Base-by-base conservation (phyloP, 257 asterid genomes). In the Thymus quinquecostatus region DNA sequence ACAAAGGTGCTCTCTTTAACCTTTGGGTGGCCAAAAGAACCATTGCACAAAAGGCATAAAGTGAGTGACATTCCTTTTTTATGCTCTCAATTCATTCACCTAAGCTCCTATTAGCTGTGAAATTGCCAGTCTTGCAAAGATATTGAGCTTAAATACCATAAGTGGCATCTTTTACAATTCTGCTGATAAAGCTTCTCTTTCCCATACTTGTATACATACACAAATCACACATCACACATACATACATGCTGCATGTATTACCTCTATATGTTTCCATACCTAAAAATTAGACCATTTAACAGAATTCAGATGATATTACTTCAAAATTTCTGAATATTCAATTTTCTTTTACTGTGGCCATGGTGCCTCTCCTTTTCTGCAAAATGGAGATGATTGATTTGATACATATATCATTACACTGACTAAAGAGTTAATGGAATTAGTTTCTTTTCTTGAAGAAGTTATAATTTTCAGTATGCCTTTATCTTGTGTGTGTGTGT, bases 291-390 rank as follows among this genome's bases (percentile, higher is more conserved):
- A 34, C 38, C 8, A 64, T 50, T 29, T 67, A 34, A 51, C 62
- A 34, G 62, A 65, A 67, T 27, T 54, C 64, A 68, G 53, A 68
- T 34, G 32, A 33, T 12, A 66, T 10, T 66, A 45, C 58, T 11
- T 30, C 8, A 34, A 32, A 65, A 32, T 51, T 14, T 8, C 48
- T 14, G 48, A 14, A 30, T 33, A 49, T 14, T 33, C 34, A 33
- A 13, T 48, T 66, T 51, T 66, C 71, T 32, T 60, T 66, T 49
- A 33, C 71, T 33, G 60, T 66, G 56, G 56, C 29, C 41, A 45
- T 64, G 44, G 69, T 64, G 69, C 56, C 56, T 11, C 28, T 21
- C 32, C 36, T 8, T 33, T 30, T 61, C 51, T 43, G 34, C 41
- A 27, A 44, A 62, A 64, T 54, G 5, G n/a, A 45, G 53, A 41